A percentile compares a stretch with the other conserved stretches of the same genome.
phyloP scores from a whole-genome alignment of 768 basidiomycete species.

The Amanita jacksonii region DNA sequence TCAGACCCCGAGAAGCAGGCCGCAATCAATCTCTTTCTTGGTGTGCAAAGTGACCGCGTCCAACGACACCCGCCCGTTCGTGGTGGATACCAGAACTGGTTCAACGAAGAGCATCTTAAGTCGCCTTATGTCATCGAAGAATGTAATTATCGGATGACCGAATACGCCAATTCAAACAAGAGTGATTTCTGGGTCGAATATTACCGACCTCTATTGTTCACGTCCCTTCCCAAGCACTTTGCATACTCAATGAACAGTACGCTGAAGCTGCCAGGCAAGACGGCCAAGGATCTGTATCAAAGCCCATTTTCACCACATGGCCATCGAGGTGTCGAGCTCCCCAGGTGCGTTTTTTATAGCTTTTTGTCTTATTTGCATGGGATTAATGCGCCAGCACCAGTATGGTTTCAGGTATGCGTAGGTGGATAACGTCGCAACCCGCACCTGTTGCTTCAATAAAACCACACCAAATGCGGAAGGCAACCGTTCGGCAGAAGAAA shows the following conservation, averaged over 20 bases:
- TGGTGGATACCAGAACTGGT: conserved; percentile 83
- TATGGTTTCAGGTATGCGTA: conserved; percentile 68
- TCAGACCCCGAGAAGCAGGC: conserved; percentile 94
- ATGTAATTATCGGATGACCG: conserved; percentile 49
- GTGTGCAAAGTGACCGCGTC: conserved; percentile 52
- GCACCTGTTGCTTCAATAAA: conserved; percentile 27
- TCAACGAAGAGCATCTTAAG: conserved; percentile 56
- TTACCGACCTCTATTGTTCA: conserved; percentile 78
- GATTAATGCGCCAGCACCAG: conserved; percentile 23
- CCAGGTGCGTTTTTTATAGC: conserved; percentile 17
- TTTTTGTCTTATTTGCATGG: neutral
- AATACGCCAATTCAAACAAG: conserved; percentile 42
- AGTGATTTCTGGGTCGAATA: conserved; percentile 87
- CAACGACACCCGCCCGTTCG: conserved; percentile 42
- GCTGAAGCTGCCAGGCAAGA: conserved; percentile 73
- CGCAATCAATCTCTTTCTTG: conserved; percentile 96
- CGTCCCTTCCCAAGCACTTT: conserved; percentile 80
- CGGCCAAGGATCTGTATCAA: conserved; percentile 51
- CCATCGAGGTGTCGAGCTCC: conserved; percentile 23
- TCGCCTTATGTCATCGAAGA: conserved; percentile 59
- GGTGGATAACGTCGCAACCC: conserved; percentile 61
- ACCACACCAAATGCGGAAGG: conserved; percentile 25
- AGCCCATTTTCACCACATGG: conserved; percentile 71
- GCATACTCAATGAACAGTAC: conserved; percentile 92
- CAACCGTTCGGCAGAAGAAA: conserved; percentile 24